Evolutionary conservation across 257 asterid species (phyloP).

Genomic region (Jacaranda mimosifolia): DNA sequence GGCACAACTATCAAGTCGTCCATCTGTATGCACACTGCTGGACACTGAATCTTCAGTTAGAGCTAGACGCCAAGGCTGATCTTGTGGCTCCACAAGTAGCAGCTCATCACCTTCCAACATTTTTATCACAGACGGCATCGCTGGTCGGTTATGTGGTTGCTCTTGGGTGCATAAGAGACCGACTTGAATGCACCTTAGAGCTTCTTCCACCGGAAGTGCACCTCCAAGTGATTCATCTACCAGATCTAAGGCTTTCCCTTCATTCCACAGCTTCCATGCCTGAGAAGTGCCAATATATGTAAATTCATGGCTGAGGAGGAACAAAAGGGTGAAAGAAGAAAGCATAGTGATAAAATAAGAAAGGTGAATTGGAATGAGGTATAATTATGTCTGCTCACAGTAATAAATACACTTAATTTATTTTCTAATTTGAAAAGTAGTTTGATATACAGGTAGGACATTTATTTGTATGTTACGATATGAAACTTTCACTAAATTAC

Average conservation of each 20-base stretch:
- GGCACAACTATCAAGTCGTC: too few species aligned
- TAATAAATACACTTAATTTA: too few species aligned
- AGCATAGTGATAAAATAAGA: not conserved
- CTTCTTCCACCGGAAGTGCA: slow-evolving; percentile 8
- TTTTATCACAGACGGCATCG: slow-evolving; percentile 1
- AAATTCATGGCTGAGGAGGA: too few species aligned
- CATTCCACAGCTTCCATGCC: slow-evolving; percentile 34
- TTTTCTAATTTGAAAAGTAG: too few species aligned
- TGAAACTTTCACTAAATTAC: too few species aligned
- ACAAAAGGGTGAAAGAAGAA: not conserved
- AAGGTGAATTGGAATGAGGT: too few species aligned
- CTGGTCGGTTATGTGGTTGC: slow-evolving; percentile 7
- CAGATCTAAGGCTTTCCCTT: slow-evolving; percentile 24
- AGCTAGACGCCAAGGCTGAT: too few species aligned
- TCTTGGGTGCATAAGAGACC: slow-evolving; percentile 29
- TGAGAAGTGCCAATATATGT: not conserved
- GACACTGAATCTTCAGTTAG: not conserved
- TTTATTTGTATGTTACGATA: too few species aligned
- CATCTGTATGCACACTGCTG: not conserved
- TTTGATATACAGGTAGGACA: too few species aligned
- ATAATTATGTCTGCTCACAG: too few species aligned
- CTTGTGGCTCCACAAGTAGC: not conserved
- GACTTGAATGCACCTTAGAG: slow-evolving; percentile 30
- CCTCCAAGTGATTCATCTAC: slow-evolving; percentile 2
- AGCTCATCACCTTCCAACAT: not conserved